A percentile compares a stretch with the other conserved stretches of the same genome.
Conservation (phyloP, 1,284 basidiomycete genomes). For the Salmacisia buchloeana region DNA sequence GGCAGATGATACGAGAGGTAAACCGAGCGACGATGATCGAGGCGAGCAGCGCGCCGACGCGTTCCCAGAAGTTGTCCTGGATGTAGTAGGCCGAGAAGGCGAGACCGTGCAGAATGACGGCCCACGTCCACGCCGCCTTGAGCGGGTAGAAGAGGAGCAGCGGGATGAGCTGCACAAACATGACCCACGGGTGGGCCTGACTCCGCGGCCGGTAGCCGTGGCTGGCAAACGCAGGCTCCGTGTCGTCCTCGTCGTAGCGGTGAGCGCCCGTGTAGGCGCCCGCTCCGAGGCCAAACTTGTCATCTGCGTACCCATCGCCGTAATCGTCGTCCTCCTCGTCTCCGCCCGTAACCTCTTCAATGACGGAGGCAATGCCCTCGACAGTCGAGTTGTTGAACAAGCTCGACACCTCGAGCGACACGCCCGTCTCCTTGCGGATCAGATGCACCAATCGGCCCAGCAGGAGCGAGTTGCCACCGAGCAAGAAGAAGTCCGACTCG, state of each 20-base stretch:
- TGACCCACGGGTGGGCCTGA: conserved; percentile 45
- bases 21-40: conserved; percentile 46
- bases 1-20: conserved; percentile 49
- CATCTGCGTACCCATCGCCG: conserved; percentile 41
- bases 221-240: conserved; percentile 40
- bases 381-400: conserved; percentile 50
- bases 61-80: conserved; percentile 49
- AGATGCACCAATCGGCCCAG: conserved; percentile 47
- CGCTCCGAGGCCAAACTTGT: conserved; percentile 37
- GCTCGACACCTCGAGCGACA: conserved; percentile 46
- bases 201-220: conserved; percentile 48
- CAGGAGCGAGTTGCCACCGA: conserved; percentile 49
- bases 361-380: conserved; percentile 42
- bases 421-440: conserved; percentile 49
- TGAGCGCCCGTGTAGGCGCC: conserved; percentile 37
- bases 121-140: conserved; percentile 51
- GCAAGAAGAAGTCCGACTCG: conserved; percentile 50
- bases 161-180: conserved; percentile 44
- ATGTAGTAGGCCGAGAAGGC: conserved; percentile 50
- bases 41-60: conserved; percentile 44
- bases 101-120: conserved; percentile 48
- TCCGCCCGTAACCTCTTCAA: conserved; percentile 42
- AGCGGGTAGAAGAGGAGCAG: conserved; percentile 49
- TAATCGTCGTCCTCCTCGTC: conserved; percentile 40
- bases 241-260: conserved; percentile 41